Base-by-base conservation (phyloP, 116 monocot genomes). In the Iris pallida region DNA sequence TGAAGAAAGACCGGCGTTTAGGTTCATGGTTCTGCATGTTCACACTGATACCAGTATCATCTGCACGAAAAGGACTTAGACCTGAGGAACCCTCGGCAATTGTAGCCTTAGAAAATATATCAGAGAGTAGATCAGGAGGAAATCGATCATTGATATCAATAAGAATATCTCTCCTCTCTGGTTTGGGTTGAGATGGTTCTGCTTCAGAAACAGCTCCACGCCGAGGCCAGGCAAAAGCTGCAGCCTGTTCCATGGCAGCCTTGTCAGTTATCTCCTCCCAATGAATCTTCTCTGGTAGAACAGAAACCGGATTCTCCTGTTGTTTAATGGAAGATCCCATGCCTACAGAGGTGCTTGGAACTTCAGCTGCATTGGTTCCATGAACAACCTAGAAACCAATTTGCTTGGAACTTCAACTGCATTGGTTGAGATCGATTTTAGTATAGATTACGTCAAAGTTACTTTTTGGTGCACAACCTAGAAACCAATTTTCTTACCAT, bases 21-120 rank as follows among this genome's bases (percentile, higher is more conserved):
- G 87, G 90, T 65, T 93, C 98, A 77, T 82, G 88, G 19, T 90
- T 93, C 30, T 76, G 83, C 78, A 93, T 63, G 72, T 93, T 93
- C 80, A 99, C 62, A 64, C 90, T 93, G 47, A 85, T 63, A 52
- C 79, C 82, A 76, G 80, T 45, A 71, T 90, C 90, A 76, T 83
- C 84, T 52, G 79, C 82, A 43, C 42, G 69, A 18, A 90, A 57
- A 46, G 73, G 69, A 41, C 44, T 64, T 42, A 75, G 4, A 66
- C 55, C 74, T 70, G 83, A 82, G 7, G 78, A 82, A 68, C 90
- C 82, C 41, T 85, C 84, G 45, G 75, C 57, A 62, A 78, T 76
- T 68, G 60, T 80, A 51, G 86, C 82, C 20, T 84, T 86, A 2
- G 74, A 65, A 67, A 99, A 93, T 55, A 93, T 79, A 73, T 99